These are phyloP conservation scores for Ceratobasidium sp. DNA, from an alignment of 1,284 basidiomycete genomes.

Conservation along the genomic window DNA sequence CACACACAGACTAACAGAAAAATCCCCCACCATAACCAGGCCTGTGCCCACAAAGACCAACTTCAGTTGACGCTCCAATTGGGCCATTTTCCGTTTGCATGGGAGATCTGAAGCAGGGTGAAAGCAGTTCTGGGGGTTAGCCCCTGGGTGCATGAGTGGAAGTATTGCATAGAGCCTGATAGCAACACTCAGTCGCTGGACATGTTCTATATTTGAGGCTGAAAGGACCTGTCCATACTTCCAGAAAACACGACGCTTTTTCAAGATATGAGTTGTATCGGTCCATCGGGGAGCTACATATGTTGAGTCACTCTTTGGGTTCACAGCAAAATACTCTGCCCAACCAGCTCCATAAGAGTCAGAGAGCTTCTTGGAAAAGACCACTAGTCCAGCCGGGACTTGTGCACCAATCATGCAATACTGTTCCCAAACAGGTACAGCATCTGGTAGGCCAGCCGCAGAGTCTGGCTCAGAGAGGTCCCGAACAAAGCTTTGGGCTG, in stretches of 20 bases:
- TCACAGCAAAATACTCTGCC: neutral
- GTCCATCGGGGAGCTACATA: neutral
- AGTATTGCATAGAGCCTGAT: neutral
- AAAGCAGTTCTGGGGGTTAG: neutral
- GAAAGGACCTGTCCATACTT: neutral
- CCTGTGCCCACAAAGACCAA: neutral
- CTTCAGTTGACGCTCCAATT: neutral
- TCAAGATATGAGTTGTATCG: neutral
- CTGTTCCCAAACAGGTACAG: neutral
- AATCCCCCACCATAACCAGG: neutral
- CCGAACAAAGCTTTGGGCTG: neutral
- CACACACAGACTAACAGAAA: neutral
- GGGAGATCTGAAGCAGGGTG: neutral
- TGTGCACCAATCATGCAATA: neutral
- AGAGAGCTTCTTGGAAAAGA: neutral
- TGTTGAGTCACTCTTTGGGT: neutral
- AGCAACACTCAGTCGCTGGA: neutral
- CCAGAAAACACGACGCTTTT: neutral
- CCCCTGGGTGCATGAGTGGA: neutral
- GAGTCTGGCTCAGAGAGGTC: neutral
- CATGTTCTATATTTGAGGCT: neutral
- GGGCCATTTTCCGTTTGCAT: neutral
- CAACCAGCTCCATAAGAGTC: neutral
- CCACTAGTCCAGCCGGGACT: neutral
- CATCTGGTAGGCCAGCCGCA: neutral